Percentiles rank a stretch among this genome's conserved stretches.
These are phyloP conservation scores for Schizochytrium sp. DNA, from an alignment of 108 stramenopile genomes.

Conservation along the genomic window DNA sequence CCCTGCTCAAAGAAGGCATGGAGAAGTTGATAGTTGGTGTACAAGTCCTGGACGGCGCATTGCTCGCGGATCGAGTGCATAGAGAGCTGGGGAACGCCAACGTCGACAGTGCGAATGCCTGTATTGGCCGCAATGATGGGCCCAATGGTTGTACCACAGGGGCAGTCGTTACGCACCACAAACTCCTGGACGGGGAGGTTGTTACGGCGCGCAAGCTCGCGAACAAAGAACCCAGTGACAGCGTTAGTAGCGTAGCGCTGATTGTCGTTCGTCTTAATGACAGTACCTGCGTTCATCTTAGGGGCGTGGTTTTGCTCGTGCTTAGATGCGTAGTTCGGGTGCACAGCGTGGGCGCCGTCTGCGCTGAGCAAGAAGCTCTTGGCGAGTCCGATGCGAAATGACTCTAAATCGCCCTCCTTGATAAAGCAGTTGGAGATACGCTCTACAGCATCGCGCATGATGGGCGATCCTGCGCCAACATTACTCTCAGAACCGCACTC, in stretches of 20 bases:
- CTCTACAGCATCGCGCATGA: slow-evolving; percentile 83
- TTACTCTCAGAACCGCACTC: slow-evolving; percentile 84
- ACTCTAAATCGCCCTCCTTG: slow-evolving; percentile 73
- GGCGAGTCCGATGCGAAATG: slow-evolving; percentile 72
- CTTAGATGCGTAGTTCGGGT: slow-evolving; percentile 94
- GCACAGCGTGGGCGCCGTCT: slow-evolving; percentile 96
- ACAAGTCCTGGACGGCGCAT: slow-evolving; percentile 74
- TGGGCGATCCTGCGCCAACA: slow-evolving; percentile 87
- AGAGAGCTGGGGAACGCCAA: slow-evolving; percentile 92
- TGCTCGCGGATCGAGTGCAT: slow-evolving; percentile 96
- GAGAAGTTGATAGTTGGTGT: neutral
- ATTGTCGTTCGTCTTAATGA: slow-evolving; percentile 96
- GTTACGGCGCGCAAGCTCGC: slow-evolving; percentile 83
- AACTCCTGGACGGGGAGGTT: slow-evolving; percentile 87
- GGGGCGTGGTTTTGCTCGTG: slow-evolving; percentile 93
- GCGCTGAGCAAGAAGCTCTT: slow-evolving; percentile 72
- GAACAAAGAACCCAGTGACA: slow-evolving; percentile 86
- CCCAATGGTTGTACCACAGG: slow-evolving; percentile 96
- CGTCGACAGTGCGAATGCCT: slow-evolving; percentile 93
- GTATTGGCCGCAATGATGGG: slow-evolving; percentile 88
- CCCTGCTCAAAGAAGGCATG: neutral
- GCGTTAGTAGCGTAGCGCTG: slow-evolving; percentile 94
- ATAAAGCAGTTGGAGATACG: slow-evolving; percentile 82
- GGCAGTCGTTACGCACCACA: slow-evolving; percentile 92
- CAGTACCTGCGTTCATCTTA: slow-evolving; percentile 92